Evolutionary conservation across 371 early-diverging fungal genomes (phyloP), one percentile per base, ranked within the genome.

Genomic region (Blakeslea trispora): DNA sequence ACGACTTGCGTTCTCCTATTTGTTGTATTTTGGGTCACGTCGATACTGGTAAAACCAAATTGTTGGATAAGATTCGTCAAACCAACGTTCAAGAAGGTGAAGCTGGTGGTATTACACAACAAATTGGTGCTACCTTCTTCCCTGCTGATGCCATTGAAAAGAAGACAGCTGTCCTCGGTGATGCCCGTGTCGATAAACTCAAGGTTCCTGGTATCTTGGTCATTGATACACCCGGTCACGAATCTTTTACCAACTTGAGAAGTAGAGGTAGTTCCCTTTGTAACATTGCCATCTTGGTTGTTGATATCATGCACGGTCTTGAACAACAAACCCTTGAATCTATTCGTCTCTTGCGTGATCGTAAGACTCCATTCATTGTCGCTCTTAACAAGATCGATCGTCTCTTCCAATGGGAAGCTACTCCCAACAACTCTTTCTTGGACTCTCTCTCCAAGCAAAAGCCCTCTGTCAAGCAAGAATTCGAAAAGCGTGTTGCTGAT

Each of bases 141-240:
- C 99, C 99, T 19, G 82, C 91, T 51, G 91, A 93, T 32, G 94
- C 95, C 37, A 93, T 99, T 65, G 83, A 82, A 65, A 81, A 86
- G 64, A 98, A 98, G 82, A 97, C 97, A 17, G 87, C 86, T 1
- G 83, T 87, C 21, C 74, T 98, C 58, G 79, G 79, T 46, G 64
- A 64, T 22, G 58, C 64, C 19, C 66, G 53, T 52, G 72, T 61
- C 21, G 77, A 72, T 19, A 64, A 79, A 41, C 74, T 84, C 72
- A 94, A 95, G 68, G 81, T 99, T 23, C 99, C 99, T 24, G 99
- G 99, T 70, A 82, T 99, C 35, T 81, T 99, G 61, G 83, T 99
- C 57, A 99, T 99, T 65, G 99, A 99, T 80, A 99, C 99, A 2
- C 99, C 99, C 21, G 99, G 99, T 58, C 99, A 99, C 93, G 99